phyloP scores from a whole-genome alignment of 306 rosid species.

The Amphicarpaea edgeworthii region DNA sequence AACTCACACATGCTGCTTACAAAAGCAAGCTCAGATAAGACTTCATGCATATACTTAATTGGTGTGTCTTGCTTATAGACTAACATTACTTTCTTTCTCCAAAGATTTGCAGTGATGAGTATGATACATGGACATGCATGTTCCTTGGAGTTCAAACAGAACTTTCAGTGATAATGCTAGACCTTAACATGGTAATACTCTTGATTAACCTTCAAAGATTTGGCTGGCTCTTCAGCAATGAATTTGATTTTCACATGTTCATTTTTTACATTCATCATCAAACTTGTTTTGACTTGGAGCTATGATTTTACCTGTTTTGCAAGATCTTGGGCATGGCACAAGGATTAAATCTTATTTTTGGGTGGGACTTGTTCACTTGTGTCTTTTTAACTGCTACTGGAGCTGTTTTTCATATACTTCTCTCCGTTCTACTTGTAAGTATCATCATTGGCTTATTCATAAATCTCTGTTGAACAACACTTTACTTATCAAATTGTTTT shows the following conservation, averaged over 20 bases:
- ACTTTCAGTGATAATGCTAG: slow-evolving; percentile 80
- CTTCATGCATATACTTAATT: slow-evolving; percentile 11
- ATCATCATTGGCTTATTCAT: slow-evolving; percentile 31
- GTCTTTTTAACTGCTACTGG: slow-evolving; percentile 78
- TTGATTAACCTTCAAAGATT: slow-evolving; percentile 24
- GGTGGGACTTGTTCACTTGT: slow-evolving; percentile 96
- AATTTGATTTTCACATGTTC: slow-evolving; percentile 11
- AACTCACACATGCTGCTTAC: slow-evolving; percentile 7
- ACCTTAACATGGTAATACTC: slow-evolving; percentile 84
- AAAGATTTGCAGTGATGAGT: slow-evolving; percentile 90
- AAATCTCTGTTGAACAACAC: slow-evolving; percentile 14
- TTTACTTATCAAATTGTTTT: slow-evolving; percentile 43
- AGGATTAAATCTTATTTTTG: slow-evolving; percentile 87
- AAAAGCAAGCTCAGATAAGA: slow-evolving; percentile 30
- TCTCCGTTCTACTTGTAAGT: slow-evolving; percentile 78
- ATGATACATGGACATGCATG: slow-evolving; percentile 77
- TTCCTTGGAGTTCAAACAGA: slow-evolving; percentile 90
- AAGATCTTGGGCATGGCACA: slow-evolving; percentile 90
- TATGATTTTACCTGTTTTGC: slow-evolving; percentile 53
- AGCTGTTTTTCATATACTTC: slow-evolving; percentile 71
- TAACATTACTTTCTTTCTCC: slow-evolving; percentile 42
- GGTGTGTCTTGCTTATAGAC: slow-evolving; percentile 23
- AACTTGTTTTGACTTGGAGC: slow-evolving; percentile 22
- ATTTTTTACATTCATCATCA: slow-evolving; percentile 29
- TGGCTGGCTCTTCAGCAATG: slow-evolving; percentile 15